These are phyloP conservation scores for Vitis vinifera DNA, from an alignment of 164 flowering plant genomes.

Conservation along the genomic window ASM3070453v1 NC_081811.1:27242001-27242500, in stretches of 20 bases:
- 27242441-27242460: slow-evolving; percentile 5
- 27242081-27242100: background rate
- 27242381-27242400: slow-evolving; percentile 20
- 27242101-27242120: background rate
- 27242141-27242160: slow-evolving; percentile 24
- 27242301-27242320: slow-evolving; percentile 12
- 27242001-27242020: background rate
- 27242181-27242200: slow-evolving; percentile 38
- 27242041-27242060: slow-evolving; percentile 10
- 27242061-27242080: slow-evolving; percentile 6
- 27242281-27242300: slow-evolving; percentile 3
- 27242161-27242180: slow-evolving; percentile 41
- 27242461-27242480: background rate
- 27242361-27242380: slow-evolving; percentile 21
- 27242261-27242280: slow-evolving; percentile 7
- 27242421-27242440: slow-evolving; percentile 2
- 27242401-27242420: background rate
- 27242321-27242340: slow-evolving; percentile 4
- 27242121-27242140: background rate
- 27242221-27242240: slow-evolving; percentile 36
- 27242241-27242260: slow-evolving; percentile 23
- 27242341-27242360: slow-evolving; percentile 23
- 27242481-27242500: slow-evolving; percentile 2
- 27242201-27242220: slow-evolving; percentile 50
- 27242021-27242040: slow-evolving; percentile 8